phyloP scores from a whole-genome alignment of 2,329 filamentous ascomycete genomes.

The Hymenoscyphus repandus region DNA sequence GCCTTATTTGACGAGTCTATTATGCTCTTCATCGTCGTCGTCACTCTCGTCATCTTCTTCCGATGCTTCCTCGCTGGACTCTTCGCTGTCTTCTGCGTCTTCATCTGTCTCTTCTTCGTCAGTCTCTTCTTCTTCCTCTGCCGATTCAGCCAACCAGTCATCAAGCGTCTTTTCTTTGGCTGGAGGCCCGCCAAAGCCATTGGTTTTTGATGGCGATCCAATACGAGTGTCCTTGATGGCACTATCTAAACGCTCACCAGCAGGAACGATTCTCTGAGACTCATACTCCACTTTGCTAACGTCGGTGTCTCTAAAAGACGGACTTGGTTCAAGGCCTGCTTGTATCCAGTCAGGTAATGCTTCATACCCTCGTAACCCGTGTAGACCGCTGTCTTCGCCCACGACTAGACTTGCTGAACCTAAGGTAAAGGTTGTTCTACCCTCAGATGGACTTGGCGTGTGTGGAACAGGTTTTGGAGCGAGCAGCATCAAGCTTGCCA shows the following conservation, averaged over 20 bases:
- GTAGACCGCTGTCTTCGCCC: constrained; percentile 66
- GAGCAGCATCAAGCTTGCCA: constrained; percentile 84
- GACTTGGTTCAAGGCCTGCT: constrained; percentile 73
- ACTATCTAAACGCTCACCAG: constrained; percentile 59
- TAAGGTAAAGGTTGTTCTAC: constrained; percentile 68
- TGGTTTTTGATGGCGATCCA: constrained; percentile 38
- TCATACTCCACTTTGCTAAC: constrained; percentile 34
- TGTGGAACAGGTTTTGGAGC: constrained; percentile 93
- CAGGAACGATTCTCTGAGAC: constrained; percentile 44
- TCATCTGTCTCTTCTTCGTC: constrained; percentile 44
- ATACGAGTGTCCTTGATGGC: constrained; percentile 38
- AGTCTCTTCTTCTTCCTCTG: constrained; percentile 45
- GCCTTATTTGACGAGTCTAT: constrained; percentile 30
- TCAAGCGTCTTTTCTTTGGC: constrained; percentile 70
- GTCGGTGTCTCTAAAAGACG: constrained; percentile 61
- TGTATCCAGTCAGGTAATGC: constrained; percentile 79
- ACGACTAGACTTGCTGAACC: constrained; percentile 84
- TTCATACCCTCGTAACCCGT: constrained; percentile 74
- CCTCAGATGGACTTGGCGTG: constrained; percentile 82
- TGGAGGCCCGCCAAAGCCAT: constrained; percentile 36
- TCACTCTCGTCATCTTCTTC: constrained; percentile 26
- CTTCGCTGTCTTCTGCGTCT: constrained; percentile 37
- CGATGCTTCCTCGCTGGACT: constrained; percentile 34
- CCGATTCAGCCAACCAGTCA: constrained; percentile 73
- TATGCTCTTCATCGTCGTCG: constrained; percentile 25